phyloP scores from a whole-genome alignment of 176 grass and related monocot genomes.

The Avena sativa region DNA sequence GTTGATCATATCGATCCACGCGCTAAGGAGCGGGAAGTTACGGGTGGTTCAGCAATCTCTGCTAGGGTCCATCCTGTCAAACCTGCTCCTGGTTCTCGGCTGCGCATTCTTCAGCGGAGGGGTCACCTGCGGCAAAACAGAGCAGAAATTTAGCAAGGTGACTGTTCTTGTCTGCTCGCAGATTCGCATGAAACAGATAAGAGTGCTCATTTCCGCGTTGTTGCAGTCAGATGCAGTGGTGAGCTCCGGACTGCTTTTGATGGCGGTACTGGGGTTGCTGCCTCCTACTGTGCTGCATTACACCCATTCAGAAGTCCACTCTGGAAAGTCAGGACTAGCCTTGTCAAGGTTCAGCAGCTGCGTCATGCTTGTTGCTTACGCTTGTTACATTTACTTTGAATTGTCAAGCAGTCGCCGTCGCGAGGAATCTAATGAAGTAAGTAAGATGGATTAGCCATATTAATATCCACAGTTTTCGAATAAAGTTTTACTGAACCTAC shows the following conservation, averaged over 20 bases:
- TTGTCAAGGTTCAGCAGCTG: constrained; percentile 86
- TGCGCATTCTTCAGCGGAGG: constrained; percentile 80
- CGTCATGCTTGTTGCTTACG: constrained; percentile 82
- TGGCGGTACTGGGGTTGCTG: constrained; percentile 72
- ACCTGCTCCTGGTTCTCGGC: constrained; percentile 78
- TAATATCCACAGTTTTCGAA: neutral
- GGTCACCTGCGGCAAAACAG: constrained; percentile 54
- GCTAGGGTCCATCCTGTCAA: constrained; percentile 79
- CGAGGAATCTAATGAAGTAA: constrained; percentile 52
- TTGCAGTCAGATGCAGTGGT: constrained; percentile 64
- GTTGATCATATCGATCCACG: constrained; percentile 83
- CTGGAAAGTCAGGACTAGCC: constrained; percentile 67
- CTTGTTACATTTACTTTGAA: constrained; percentile 72
- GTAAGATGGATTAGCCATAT: constrained; percentile 15
- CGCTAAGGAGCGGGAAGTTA: constrained; percentile 61
- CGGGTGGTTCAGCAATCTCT: constrained; percentile 77
- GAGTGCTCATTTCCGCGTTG: constrained; percentile 7
- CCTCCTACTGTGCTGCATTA: constrained; percentile 76
- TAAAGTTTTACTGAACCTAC: neutral
- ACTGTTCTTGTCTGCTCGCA: neutral
- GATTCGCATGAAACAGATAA: neutral
- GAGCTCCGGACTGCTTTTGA: constrained; percentile 83
- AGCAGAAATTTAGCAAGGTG: constrained; percentile 79
- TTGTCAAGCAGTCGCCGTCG: constrained; percentile 34
- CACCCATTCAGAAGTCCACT: constrained; percentile 68